Evolutionary conservation across 768 basidiomycete genomes (phyloP), one percentile per base, ranked within the genome.

Genomic region (Nidularia sp.): DNA sequence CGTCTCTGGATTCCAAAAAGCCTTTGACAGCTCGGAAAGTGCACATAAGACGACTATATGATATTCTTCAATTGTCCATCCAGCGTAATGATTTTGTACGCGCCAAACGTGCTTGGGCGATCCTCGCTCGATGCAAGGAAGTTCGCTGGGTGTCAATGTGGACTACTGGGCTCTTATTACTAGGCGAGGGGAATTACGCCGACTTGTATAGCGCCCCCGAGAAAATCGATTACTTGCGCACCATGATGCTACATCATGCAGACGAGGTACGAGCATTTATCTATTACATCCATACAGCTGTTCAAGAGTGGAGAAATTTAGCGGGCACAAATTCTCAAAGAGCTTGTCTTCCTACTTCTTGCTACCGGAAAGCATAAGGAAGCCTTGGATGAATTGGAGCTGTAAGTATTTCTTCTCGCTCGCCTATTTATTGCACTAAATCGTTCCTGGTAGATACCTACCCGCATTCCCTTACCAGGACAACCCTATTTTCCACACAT

Each of bases 381-480:
- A 49, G 94, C 93, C 1, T 70, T 93, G 50, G 88, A 92, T 54
- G 90, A 97, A 63, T 70, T 96, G 9, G 90, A 94, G 62, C 76
- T 94, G 91, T 93, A 68, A 57, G 81, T 54, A 29, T n/a, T 67
- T 13, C 31, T 4, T 53, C 47, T 29, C n/a, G 22, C 34, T 41
- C 36, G 41, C 12, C 31, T 39, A n/a, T 42, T 15, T 36, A 41
- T 43, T 50, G 46, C n/a, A 53, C 15, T 13, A 49, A 45, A 53
- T 50, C 48, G 53, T 45, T 47, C 45, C 47, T 53, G 50, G 6
- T 56, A 93, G 93, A 25, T 95, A 90, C 64, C 77, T 96, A 4
- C 90, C 92, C 1, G 88, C 90, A 2, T 87, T 89, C 63, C 94
- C 94, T 2, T 96, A 85, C 70, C 86, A 85, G 62, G 88, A 92